Base-by-base conservation (phyloP, 2,329 filamentous ascomycete species). In the Botryotinia convoluta region DNA sequence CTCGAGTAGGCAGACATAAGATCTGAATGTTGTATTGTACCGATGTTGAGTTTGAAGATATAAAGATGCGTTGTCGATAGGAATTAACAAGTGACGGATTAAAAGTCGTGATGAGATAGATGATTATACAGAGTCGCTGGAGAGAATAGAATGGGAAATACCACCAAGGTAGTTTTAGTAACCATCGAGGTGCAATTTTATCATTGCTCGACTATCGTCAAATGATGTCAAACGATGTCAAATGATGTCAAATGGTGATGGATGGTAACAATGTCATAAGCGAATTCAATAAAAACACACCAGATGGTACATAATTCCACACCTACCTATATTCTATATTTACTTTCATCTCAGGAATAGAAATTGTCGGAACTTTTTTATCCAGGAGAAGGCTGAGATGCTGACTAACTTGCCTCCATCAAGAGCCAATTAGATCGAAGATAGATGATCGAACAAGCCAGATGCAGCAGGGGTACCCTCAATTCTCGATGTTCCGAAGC, bases 241-340 rank as follows among this genome's bases (percentile, higher is more conserved):
- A 3, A 16, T 16, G 5, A n/a, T 54, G 12, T 6, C 5, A 16
- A 16, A 45, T 8, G 42, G 16, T 44, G 42, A 18, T 44, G 16
- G 42, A 44, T 18, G 5, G 10, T n/a, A 10, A 14, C 48, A n/a
- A 6, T 51, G 20, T 26, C 1, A 1, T 14, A 10, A 51, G 10
- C 14, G 9, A 12, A 14, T 51, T 29, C 14, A 29, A n/a, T 54
- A 54, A 54, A 16, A n/a, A 16, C 48, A n/a, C n/a, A 54, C 51
- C n/a, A 1, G 26, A 29, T 5, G 0, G 2, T 8, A 1, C 1
- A 54, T 54, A 54, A 29, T 54, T 3, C 5, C 26, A n/a, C 48
- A n/a, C 12, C 2, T 3, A 7, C n/a, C 48, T 14, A 1, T 1
- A 54, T 1, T n/a, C n/a, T n/a, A n/a, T n/a, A n/a, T n/a, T 7